A percentile compares a stretch with the other conserved stretches of the same genome.
phyloP scores from a whole-genome alignment of 192 early-diverging fungal species.

The Gryganskiella cystojenkinii region DNA sequence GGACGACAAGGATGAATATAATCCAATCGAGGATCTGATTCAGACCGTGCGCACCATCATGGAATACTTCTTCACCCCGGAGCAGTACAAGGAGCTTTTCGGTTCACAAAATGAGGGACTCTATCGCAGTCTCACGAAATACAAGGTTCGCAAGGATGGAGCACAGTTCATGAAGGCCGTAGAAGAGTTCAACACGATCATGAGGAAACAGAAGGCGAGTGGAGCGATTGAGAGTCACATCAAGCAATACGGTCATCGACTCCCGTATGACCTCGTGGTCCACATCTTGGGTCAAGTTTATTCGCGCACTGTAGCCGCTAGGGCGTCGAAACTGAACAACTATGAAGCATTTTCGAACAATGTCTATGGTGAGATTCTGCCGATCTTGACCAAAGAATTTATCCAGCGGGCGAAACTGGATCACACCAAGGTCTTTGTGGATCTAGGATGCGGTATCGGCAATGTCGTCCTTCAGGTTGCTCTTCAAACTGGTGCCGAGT shows the following conservation, averaged over 20 bases:
- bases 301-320: slow-evolving; percentile 80
- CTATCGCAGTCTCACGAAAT: slow-evolving; percentile 79
- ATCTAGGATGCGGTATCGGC: slow-evolving; percentile 95
- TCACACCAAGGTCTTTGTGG: slow-evolving; percentile 83
- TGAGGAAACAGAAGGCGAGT: slow-evolving; percentile 59
- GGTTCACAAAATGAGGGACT: slow-evolving; percentile 75
- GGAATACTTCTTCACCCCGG: slow-evolving; percentile 64
- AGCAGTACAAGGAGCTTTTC: slow-evolving; percentile 59
- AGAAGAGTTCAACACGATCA: slow-evolving; percentile 73
- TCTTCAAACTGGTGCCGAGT: slow-evolving; percentile 83
- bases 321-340: slow-evolving; percentile 39
- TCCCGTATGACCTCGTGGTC: slow-evolving; percentile 76
- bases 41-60: slow-evolving; percentile 75
- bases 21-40: slow-evolving; percentile 86
- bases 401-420: slow-evolving; percentile 76
- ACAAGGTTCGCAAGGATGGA: slow-evolving; percentile 76
- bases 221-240: slow-evolving; percentile 29
- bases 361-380: slow-evolving; percentile 97
- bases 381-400: slow-evolving; percentile 84
- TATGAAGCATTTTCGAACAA: slow-evolving; percentile 72
- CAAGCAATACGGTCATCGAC: slow-evolving; percentile 40
- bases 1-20: slow-evolving; percentile 78
- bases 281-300: slow-evolving; percentile 92
- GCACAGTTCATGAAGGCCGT: slow-evolving; percentile 76
- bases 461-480: slow-evolving; percentile 98